Evolutionary conservation across 768 basidiomycete genomes (phyloP).

Genomic region (Lactarius indigo): DNA sequence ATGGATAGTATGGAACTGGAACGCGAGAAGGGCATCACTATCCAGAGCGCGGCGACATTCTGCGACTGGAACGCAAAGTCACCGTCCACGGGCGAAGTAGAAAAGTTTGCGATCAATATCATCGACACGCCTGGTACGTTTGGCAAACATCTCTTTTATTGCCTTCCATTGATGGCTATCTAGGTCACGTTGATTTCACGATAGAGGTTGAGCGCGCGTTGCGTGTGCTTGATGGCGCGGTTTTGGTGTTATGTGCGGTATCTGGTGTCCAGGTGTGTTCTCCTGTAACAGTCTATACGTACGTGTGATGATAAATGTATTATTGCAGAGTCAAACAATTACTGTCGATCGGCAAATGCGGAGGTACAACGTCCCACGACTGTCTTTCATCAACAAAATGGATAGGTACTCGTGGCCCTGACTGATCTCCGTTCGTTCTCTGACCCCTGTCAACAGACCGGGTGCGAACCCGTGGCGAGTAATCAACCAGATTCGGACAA

Average conservation of each 20-base stretch:
- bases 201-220: constrained; percentile 98
- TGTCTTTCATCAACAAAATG: constrained; percentile 99
- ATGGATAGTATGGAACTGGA: constrained; percentile 99
- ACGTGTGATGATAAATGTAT: background rate
- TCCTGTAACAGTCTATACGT: background rate
- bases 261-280: constrained; percentile 82
- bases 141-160: too few species aligned
- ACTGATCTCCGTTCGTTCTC: background rate
- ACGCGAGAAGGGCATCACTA: constrained; percentile 98
- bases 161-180: background rate
- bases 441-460: constrained; percentile 48
- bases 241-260: constrained; percentile 94
- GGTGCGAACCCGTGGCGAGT: constrained; percentile 98
- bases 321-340: constrained; percentile 85
- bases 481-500: constrained; percentile 84
- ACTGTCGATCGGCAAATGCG: constrained; percentile 99
- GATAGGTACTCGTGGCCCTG: constrained; percentile 55
- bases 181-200: constrained; percentile 98
- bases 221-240: constrained; percentile 93
- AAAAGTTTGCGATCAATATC: constrained; percentile 93
- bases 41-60: constrained; percentile 97
- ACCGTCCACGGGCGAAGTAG: constrained; percentile 55
- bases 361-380: constrained; percentile 90
- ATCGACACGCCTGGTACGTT: constrained; percentile 91
- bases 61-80: constrained; percentile 88